A percentile compares a stretch with the other conserved stretches of the same genome.
These are phyloP conservation scores for Epichloe festucae DNA, from an alignment of 2,329 filamentous ascomycete genomes.

Conservation along the genomic window DNA sequence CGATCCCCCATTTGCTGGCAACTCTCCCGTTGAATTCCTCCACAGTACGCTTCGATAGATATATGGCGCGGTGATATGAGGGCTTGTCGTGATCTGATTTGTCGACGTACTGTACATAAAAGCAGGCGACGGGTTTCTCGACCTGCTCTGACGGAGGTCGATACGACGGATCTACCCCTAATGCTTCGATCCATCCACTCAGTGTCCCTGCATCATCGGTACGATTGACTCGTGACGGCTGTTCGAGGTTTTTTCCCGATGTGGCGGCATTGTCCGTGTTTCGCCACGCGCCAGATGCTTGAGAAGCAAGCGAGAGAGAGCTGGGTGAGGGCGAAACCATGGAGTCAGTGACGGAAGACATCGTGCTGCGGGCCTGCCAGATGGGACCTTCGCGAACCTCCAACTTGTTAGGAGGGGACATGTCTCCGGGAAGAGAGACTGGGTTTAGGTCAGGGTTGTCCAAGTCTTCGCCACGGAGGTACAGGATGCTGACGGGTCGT, in stretches of 20 bases:
- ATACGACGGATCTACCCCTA: slow-evolving; percentile 81
- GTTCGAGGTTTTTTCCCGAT: slow-evolving; percentile 33
- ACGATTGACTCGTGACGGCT: slow-evolving; percentile 39
- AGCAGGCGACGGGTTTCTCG: slow-evolving; percentile 69
- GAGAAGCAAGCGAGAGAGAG: slow-evolving; percentile 48
- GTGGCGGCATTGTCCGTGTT: slow-evolving; percentile 39
- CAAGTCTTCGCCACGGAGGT: slow-evolving; percentile 60
- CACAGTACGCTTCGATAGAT: slow-evolving; percentile 64
- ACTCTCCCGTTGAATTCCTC: slow-evolving; percentile 62
- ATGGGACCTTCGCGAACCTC: slow-evolving; percentile 33
- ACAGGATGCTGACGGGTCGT: slow-evolving; percentile 63
- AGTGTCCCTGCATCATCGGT: slow-evolving; percentile 51
- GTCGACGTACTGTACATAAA: slow-evolving; percentile 58
- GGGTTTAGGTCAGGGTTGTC: slow-evolving; percentile 74
- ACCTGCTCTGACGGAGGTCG: slow-evolving; percentile 61
- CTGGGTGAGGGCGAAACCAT: slow-evolving; percentile 56
- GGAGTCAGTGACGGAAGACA: slow-evolving; percentile 46
- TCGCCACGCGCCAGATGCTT: slow-evolving; percentile 41
- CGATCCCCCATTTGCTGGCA: slow-evolving; percentile 68
- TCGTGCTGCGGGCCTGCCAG: slow-evolving; percentile 40
- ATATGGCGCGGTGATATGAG: slow-evolving; percentile 71
- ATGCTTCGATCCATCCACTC: slow-evolving; percentile 76
- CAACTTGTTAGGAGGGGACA: slow-evolving; percentile 43
- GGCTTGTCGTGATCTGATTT: slow-evolving; percentile 36
- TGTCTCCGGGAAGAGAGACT: slow-evolving; percentile 58